These are phyloP conservation scores for Kodamaea hsintzibuensis DNA, from an alignment of 805 yeast species.

Conservation along the genomic window DNA sequence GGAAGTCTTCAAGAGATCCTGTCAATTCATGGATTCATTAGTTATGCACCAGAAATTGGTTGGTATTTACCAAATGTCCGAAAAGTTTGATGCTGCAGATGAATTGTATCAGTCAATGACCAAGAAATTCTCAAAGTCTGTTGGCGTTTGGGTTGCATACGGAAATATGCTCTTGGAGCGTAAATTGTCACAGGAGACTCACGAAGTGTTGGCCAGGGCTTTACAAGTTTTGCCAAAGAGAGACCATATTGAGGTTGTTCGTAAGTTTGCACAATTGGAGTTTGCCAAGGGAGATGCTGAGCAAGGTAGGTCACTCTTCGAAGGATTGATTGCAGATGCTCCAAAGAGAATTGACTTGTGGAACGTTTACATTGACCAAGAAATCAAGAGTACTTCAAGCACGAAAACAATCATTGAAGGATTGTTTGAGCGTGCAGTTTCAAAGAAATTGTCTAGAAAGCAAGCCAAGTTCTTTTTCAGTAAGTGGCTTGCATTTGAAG, in stretches of 20 bases:
- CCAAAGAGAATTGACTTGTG: slow-evolving; percentile 92
- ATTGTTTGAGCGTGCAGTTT: slow-evolving; percentile 77
- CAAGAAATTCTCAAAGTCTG: slow-evolving; percentile 74
- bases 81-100: slow-evolving; percentile 70
- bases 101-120: slow-evolving; percentile 62
- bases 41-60: slow-evolving; percentile 79
- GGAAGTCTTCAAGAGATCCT: slow-evolving; percentile 76
- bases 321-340: slow-evolving; percentile 85
- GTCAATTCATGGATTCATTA: slow-evolving; percentile 89
- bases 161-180: slow-evolving; percentile 73
- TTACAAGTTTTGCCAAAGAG: slow-evolving; percentile 69
- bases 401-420: slow-evolving; percentile 71
- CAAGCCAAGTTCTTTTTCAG: slow-evolving; percentile 94
- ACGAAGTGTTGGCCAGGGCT: slow-evolving; percentile 71
- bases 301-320: slow-evolving; percentile 92
- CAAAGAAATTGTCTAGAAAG: slow-evolving; percentile 70
- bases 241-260: slow-evolving; percentile 75
- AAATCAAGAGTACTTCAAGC: slow-evolving; percentile 57
- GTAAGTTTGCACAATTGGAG: slow-evolving; percentile 87
- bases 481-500: slow-evolving; percentile 87
- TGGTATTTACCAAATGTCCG: slow-evolving; percentile 72
- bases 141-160: slow-evolving; percentile 78
- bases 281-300: slow-evolving; percentile 86
- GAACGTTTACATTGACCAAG: slow-evolving; percentile 95
- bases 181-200: slow-evolving; percentile 59